Evolutionary conservation across 257 asterid genomes (phyloP), one percentile per base, ranked within the genome.

Genomic region (Henckelia pumila): DNA sequence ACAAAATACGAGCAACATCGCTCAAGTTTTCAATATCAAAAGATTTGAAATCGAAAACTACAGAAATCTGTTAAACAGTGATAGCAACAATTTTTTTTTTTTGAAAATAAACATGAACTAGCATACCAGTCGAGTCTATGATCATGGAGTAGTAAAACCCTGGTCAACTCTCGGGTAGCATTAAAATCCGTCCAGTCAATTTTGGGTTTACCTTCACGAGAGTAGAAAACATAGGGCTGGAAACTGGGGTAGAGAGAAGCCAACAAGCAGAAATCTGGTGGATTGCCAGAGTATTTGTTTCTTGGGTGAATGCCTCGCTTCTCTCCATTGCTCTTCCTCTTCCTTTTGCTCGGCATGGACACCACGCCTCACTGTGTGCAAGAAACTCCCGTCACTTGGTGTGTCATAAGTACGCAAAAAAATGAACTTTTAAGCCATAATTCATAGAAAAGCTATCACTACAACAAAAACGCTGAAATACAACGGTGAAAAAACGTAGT

Each of bases 111-210:
- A 33, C 14, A 33, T 7, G 6, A 35, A 35, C 5, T 10, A 8
- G 23, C 52, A 21, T 59, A 87, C 95, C 97, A 89, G 68, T 86
- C 66, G 76, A 89, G 76, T 37, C 78, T 87, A 64, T 88, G 95
- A 76, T 93, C 96, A 28, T 84, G 98, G 75, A 80, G 90, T 59
- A 93, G 95, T 69, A 89, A 57, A 7, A 87, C 87, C 57, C 87
- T 85, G 21, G 92, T 89, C 79, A 92, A 76, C 76, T 92, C 96
- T n/a, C 95, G 94, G 20, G 98, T 93, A 52, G 97, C 98, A 72
- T 86, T 86, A 79, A 83, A 90, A 77, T 93, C 95, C 24, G 96
- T 93, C 97, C 98, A 93, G 47, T 93, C 96, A 32, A 93, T 93
- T 76, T 70, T 82, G 53, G 97, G 96, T 16, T 84, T 80, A n/a